Evolutionary conservation across 1,284 basidiomycete genomes (phyloP).

Genomic region (Sanghuangporus baumii): DNA sequence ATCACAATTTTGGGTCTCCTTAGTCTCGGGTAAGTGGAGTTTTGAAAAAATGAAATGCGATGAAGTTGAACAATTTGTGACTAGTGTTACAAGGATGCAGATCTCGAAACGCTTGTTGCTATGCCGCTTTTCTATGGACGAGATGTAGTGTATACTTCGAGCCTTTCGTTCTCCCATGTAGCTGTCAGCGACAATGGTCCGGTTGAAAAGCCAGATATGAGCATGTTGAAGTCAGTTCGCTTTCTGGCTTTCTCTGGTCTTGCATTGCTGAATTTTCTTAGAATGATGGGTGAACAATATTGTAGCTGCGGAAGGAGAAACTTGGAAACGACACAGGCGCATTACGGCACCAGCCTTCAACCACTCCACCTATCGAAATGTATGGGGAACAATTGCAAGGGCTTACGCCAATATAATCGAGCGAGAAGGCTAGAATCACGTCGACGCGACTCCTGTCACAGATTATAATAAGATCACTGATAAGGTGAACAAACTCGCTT

Average conservation of each 20-base stretch:
- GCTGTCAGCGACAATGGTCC: no score
- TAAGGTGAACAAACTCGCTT: no score
- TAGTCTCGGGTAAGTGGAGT: not conserved
- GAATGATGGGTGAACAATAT: conserved; percentile 29
- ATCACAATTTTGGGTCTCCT: not conserved
- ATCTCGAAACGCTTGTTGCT: no score
- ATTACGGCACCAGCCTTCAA: conserved; percentile 29
- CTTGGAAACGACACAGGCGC: conserved; percentile 30
- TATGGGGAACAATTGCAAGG: conserved; percentile 22
- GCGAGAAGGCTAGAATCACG: conserved; percentile 25
- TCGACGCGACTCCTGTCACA: conserved; percentile 16
- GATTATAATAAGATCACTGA: conserved; percentile 21
- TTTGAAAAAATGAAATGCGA: not conserved
- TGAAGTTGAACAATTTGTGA: not conserved
- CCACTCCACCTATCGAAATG: conserved; percentile 24
- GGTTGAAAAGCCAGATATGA: not conserved
- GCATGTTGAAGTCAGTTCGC: not conserved
- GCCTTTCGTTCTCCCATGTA: no score
- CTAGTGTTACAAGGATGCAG: no score
- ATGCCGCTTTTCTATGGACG: no score
- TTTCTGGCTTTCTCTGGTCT: not conserved
- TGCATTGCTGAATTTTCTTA: not conserved
- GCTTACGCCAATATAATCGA: conserved; percentile 27
- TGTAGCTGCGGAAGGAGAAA: conserved; percentile 26
- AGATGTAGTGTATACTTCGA: no score